A percentile compares a stretch with the other conserved stretches of the same genome.
These are phyloP conservation scores for Penicillium turbatum DNA, from an alignment of 495 filamentous ascomycete species.

Conservation along the genomic window DNA sequence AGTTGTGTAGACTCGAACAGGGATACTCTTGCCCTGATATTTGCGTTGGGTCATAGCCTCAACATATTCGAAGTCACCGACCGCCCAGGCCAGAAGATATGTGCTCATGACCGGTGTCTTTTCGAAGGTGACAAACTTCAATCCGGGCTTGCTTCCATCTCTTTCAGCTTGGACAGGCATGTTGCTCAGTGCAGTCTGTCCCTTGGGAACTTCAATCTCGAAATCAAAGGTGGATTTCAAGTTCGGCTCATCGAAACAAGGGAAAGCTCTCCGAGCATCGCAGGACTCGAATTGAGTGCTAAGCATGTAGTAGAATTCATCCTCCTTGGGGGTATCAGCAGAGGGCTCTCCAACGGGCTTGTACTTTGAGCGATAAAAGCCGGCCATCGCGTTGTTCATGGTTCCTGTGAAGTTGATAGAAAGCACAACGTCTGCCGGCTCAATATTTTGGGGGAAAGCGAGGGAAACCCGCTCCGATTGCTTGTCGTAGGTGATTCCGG, in stretches of 20 bases:
- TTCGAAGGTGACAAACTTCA: constrained; percentile 80
- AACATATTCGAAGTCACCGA: constrained; percentile 95
- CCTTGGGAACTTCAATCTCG: constrained; percentile 81
- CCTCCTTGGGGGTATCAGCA: constrained; percentile 69
- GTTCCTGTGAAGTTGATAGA: constrained; percentile 75
- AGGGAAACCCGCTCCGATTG: constrained; percentile 75
- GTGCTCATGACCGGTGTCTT: constrained; percentile 92
- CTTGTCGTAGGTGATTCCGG: constrained; percentile 69
- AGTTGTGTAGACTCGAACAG: constrained; percentile 95
- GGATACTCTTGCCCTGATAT: constrained; percentile 83
- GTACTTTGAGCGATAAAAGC: constrained; percentile 94
- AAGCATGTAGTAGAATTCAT: constrained; percentile 85
- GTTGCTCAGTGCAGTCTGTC: constrained; percentile 85
- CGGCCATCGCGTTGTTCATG: constrained; percentile 93
- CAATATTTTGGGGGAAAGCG: constrained; percentile 61
- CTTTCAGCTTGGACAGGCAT: constrained; percentile 76
- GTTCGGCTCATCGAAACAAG: constrained; percentile 97
- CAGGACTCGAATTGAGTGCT: constrained; percentile 97
- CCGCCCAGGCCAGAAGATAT: constrained; percentile 93
- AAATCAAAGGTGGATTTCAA: constrained; percentile 95
- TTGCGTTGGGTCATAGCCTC: constrained; percentile 82
- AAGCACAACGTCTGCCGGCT: constrained; percentile 57
- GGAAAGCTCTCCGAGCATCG: constrained; percentile 89
- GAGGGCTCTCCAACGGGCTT: constrained; percentile 68
- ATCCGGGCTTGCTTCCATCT: constrained; percentile 53